phyloP scores from a whole-genome alignment of 257 asterid genomes.

The Salvia hispanica region DNA sequence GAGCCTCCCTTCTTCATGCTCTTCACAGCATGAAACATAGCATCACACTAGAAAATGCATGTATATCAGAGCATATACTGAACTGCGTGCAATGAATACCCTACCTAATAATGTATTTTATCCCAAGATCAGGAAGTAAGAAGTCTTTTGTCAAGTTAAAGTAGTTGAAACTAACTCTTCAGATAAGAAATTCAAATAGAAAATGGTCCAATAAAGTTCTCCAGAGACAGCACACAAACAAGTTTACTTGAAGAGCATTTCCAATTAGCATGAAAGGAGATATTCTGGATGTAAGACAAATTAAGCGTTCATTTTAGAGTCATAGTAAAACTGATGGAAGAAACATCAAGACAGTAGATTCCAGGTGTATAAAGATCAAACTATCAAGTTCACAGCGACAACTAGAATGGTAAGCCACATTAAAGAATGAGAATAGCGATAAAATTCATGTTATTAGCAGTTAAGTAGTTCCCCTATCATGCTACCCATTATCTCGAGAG shows the following conservation, averaged over 20 bases:
- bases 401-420: constrained; percentile 1
- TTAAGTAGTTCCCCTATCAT: neutral
- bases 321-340: neutral
- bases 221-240: neutral
- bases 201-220: constrained; percentile 5
- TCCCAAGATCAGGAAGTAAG: neutral
- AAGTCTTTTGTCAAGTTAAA: constrained; percentile 1
- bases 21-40: constrained; percentile 5
- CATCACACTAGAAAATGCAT: neutral
- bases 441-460: neutral
- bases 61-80: neutral
- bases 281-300: neutral
- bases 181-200: constrained; percentile 15
- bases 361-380: neutral
- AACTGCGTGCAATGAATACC: neutral
- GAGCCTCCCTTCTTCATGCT: neutral
- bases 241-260: neutral
- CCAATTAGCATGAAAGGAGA: neutral
- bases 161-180: constrained; percentile 7
- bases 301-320: neutral
- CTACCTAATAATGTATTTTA: neutral
- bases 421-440: constrained; percentile 6
- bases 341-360: constrained; percentile 10
- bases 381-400: constrained; percentile 27
- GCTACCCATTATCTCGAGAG: constrained; percentile 17